A percentile compares a stretch with the other conserved stretches of the same genome.
Evolutionary conservation across 208 protist species (phyloP).

Genomic region (Trypanosomatidae sp.): DNA sequence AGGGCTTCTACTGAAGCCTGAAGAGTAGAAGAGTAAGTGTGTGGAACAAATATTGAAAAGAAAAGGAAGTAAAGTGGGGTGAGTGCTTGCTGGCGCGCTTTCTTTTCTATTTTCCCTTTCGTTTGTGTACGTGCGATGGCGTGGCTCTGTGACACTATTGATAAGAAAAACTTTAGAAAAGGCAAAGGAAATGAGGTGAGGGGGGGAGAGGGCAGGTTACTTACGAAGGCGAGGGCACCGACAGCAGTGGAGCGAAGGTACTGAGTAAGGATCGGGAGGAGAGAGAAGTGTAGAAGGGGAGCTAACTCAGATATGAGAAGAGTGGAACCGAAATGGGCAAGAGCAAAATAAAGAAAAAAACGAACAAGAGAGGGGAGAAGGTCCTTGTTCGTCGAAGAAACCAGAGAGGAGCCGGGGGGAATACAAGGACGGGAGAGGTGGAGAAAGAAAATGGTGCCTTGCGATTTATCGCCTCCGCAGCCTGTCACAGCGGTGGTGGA

Average conservation of each 20-base stretch:
- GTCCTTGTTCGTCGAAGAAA: not conserved
- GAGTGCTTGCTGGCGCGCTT: not conserved
- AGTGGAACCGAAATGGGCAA: not conserved
- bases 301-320: not conserved
- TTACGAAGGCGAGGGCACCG: not conserved
- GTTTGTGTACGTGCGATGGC: not conserved
- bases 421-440: not conserved
- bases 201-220: too few species aligned
- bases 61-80: not conserved
- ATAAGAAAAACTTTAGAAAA: not conserved
- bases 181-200: not conserved
- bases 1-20: not conserved
- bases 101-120: not conserved
- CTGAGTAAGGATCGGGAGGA: not conserved
- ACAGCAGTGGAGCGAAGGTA: not conserved
- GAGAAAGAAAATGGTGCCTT: not conserved
- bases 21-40: not conserved
- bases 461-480: not conserved
- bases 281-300: not conserved
- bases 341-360: not conserved
- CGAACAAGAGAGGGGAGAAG: not conserved
- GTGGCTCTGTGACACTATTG: not conserved
- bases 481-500: not conserved
- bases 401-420: not conserved
- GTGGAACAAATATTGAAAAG: not conserved